Evolutionary conservation across 1,284 basidiomycete genomes (phyloP).

Genomic region (Apiotrichum siamense): DNA sequence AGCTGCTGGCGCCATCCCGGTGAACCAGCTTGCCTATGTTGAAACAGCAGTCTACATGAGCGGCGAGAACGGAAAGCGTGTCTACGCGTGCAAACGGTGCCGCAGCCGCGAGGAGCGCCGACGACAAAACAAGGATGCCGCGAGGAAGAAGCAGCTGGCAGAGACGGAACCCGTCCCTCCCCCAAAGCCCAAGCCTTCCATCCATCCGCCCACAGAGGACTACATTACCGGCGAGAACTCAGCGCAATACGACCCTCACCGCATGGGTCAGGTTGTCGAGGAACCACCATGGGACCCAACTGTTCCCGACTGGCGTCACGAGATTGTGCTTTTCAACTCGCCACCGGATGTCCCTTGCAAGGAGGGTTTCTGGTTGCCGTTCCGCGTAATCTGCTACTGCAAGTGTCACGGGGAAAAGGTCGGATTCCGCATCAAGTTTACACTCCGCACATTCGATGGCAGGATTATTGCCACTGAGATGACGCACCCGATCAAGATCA

Average conservation of each 20-base stretch:
- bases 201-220: conserved; percentile 25
- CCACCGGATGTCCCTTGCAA: conserved; percentile 85
- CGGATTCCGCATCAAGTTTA: conserved; percentile 88
- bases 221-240: conserved; percentile 40
- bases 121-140: conserved; percentile 36
- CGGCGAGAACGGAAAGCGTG: conserved; percentile 46
- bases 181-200: conserved; percentile 12
- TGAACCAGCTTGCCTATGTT: conserved; percentile 34
- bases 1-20: conserved; percentile 34
- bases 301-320: conserved; percentile 47
- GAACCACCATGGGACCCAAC: conserved; percentile 41
- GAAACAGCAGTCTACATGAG: conserved; percentile 45
- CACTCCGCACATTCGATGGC: conserved; percentile 73
- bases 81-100: conserved; percentile 76
- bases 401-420: conserved; percentile 96
- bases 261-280: conserved; percentile 36
- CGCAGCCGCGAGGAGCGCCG: conserved; percentile 68
- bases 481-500: conserved; percentile 95
- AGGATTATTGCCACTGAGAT: conserved; percentile 74
- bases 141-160: conserved; percentile 32
- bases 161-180: conserved; percentile 25
- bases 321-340: conserved; percentile 94
- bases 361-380: conserved; percentile 73
- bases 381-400: conserved; percentile 97
- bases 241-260: conserved; percentile 37